Evolutionary conservation across 202 grass and related monocot species (phyloP).

Genomic region (Dendrocalamus latiflorus): DNA sequence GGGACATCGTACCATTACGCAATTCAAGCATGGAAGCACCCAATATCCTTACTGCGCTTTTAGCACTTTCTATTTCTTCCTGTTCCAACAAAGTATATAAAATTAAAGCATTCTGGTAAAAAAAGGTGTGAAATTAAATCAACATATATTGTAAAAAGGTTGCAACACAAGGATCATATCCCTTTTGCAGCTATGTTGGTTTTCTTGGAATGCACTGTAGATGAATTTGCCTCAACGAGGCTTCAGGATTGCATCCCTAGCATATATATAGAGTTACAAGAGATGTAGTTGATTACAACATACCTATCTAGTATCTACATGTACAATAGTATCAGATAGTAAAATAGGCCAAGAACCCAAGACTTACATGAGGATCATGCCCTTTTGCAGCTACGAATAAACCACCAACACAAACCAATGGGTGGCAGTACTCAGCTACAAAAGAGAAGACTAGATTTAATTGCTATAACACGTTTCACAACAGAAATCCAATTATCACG

Average conservation of each 20-base stretch:
- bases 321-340: not conserved
- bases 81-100: conserved; percentile 23
- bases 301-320: not conserved
- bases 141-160: not conserved
- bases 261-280: not conserved
- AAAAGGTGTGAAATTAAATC: conserved; percentile 1
- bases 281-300: not conserved
- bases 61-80: conserved; percentile 77
- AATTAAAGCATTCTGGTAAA: not conserved
- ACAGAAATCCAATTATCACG: not conserved
- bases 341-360: not conserved
- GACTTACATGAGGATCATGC: not conserved
- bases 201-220: not conserved
- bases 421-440: conserved; percentile 82
- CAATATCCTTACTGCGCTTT: conserved; percentile 51
- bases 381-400: no score
- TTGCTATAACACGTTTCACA: not conserved
- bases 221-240: not conserved
- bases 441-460: conserved; percentile 5
- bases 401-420: conserved; percentile 48
- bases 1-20: conserved; percentile 38
- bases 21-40: conserved; percentile 62
- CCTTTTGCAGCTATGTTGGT: not conserved
- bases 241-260: not conserved
- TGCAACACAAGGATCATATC: not conserved